Evolutionary conservation across 2,329 filamentous ascomycete genomes (phyloP).

Genomic region (Stromatinia cepivora): DNA sequence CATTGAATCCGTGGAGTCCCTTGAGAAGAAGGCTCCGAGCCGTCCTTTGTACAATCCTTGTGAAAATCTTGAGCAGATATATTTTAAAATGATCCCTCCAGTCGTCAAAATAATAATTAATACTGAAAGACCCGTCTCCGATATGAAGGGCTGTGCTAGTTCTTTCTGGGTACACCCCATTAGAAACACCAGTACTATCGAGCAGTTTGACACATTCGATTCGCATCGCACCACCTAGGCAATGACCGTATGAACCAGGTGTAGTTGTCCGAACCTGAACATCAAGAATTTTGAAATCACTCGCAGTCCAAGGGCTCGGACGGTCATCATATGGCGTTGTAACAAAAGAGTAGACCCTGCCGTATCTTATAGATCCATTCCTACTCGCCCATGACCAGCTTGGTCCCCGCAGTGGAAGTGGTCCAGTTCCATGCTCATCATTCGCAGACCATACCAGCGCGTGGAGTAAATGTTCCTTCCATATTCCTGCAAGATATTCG

Average conservation of each 20-base stretch:
- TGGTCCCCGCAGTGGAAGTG: neutral
- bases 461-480: neutral
- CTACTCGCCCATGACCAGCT: conserved; percentile 2
- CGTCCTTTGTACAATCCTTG: neutral
- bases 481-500: neutral
- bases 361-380: neutral
- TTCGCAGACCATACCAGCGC: neutral
- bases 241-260: neutral
- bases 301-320: neutral
- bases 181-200: neutral
- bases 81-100: neutral
- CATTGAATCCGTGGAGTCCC: neutral
- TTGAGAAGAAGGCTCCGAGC: too few relatives aligned
- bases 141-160: neutral
- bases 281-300: neutral
- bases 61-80: neutral
- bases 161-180: neutral
- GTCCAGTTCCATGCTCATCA: neutral
- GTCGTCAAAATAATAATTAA: neutral
- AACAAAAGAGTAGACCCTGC: neutral
- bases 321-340: neutral
- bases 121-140: neutral
- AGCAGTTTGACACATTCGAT: neutral
- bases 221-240: neutral
- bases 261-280: too few relatives aligned